phyloP scores from a whole-genome alignment of 768 basidiomycete genomes.

The Boletales sp. region DNA sequence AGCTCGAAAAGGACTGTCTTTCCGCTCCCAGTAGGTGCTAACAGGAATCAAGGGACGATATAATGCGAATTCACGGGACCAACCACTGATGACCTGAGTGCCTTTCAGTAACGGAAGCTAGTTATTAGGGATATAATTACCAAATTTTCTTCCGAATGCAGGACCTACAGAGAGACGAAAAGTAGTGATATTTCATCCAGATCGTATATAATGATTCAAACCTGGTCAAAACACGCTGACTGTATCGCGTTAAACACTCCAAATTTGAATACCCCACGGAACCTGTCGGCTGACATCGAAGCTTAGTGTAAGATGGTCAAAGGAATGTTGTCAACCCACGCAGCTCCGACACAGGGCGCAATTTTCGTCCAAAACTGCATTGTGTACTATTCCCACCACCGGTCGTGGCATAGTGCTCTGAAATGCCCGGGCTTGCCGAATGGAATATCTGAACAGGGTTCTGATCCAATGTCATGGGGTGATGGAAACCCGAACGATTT shows the following conservation, averaged over 20 bases:
- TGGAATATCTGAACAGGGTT: background rate
- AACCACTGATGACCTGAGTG: slow-evolving; percentile 69
- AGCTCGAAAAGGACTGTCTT: slow-evolving; percentile 96
- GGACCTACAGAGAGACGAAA: slow-evolving; percentile 42
- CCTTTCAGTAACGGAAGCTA: slow-evolving; percentile 8
- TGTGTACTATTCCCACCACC: slow-evolving; percentile 23
- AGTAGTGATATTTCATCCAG: background rate
- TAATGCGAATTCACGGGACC: slow-evolving; percentile 7
- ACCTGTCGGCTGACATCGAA: slow-evolving; percentile 63
- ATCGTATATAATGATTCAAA: slow-evolving; percentile 25
- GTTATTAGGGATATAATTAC: slow-evolving; percentile 32
- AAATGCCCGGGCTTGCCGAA: background rate
- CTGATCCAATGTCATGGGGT: background rate
- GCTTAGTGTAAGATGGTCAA: slow-evolving; percentile 1
- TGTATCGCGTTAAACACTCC: slow-evolving; percentile 91
- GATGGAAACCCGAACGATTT: background rate
- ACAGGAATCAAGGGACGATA: slow-evolving; percentile 2
- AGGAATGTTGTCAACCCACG: slow-evolving; percentile 40
- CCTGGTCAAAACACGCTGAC: slow-evolving; percentile 74
- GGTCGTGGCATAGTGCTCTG: background rate
- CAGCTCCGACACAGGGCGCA: slow-evolving; percentile 71
- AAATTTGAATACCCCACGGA: slow-evolving; percentile 81
- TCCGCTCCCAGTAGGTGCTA: slow-evolving; percentile 94
- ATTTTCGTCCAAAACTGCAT: slow-evolving; percentile 42
- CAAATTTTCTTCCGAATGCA: slow-evolving; percentile 59